These are phyloP conservation scores for Trichoderma asperelloides DNA, from an alignment of 495 filamentous ascomycete species.

Conservation along the genomic window DNA sequence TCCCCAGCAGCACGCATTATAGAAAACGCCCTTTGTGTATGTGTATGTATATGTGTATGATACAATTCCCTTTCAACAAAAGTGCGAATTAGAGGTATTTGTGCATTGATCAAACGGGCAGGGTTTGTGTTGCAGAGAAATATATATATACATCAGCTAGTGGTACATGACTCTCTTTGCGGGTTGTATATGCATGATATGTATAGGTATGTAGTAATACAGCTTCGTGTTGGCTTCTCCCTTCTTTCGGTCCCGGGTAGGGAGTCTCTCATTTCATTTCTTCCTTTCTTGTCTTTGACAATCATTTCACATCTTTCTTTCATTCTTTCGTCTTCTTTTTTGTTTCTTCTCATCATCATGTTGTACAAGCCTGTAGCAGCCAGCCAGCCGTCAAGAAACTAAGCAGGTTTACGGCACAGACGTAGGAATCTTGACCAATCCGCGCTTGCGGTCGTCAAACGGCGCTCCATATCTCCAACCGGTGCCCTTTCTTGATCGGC, in stretches of 20 bases:
- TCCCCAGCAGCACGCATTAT: neutral
- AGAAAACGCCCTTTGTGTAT: neutral
- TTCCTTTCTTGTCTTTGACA: neutral
- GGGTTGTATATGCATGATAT: neutral
- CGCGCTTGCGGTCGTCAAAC: conserved; percentile 37
- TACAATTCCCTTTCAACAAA: neutral
- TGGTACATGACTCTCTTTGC: neutral
- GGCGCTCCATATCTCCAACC: conserved; percentile 53
- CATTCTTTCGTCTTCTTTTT: neutral
- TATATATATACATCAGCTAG: conserved; percentile 11
- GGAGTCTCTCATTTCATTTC: too few relatives aligned
- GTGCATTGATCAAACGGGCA: neutral
- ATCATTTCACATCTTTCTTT: neutral
- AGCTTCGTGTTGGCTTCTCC: neutral
- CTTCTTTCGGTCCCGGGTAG: neutral
- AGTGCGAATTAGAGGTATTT: neutral
- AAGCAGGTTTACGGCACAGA: conserved; percentile 23
- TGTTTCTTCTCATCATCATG: too few relatives aligned
- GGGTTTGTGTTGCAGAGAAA: neutral
- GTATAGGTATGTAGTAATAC: neutral
- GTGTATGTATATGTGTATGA: too few relatives aligned
- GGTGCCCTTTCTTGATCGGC: conserved; percentile 43
- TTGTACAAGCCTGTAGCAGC: neutral
- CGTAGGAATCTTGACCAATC: conserved; percentile 38
- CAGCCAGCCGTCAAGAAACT: too few relatives aligned